Evolutionary conservation across 225 moss, liverwort and hornwort genomes (phyloP), one percentile per base, ranked within the genome.

Genomic region (Neckera pumila): DNA sequence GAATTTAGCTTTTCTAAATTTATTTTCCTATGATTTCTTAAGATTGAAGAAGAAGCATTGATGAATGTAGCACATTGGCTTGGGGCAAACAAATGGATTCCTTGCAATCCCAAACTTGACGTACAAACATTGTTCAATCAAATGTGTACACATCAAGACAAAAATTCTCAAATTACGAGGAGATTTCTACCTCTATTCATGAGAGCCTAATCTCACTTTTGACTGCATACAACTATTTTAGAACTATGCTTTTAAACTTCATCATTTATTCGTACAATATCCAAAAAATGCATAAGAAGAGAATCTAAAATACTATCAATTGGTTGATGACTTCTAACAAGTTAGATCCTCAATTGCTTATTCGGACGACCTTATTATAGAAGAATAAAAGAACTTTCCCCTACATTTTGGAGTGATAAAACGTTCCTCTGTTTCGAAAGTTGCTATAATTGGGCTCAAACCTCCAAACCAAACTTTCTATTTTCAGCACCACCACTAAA

Each of bases 261-360:
- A 53, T 22, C 0, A 0, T 14, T 53, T 34, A 22, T 51, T 51
- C 3, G 34, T 34, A 33, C 0, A 0, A 14, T 21, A 8, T 34
- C 5, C 13, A 5, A 14, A 76, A 51, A 33, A 20, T 34, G 14
- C 7, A 14, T 21, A 20, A 21, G 1, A 12, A 51, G 3, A 51
- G 8, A 22, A 53, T 53, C 1, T 21, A 9, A 47, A 51, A 33
- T 51, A 21, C 12, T 5, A 47, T 11, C 47, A 33, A n/a, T n/a
- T n/a, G n/a, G n/a, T n/a, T n/a, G n/a, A n/a, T n/a, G n/a, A n/a
- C n/a, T n/a, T n/a, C n/a, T n/a, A n/a, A 8, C 0, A 51, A 51
- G n/a, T n/a, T n/a, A n/a, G 21, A 51, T 20, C 4, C 14, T 45
- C 8, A 45, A 45, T 45, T 45, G 45, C 45, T 72, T 72, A 43